These are phyloP conservation scores for Ajuga reptans DNA, from an alignment of 305 asterid species.

Conservation along the genomic window DNA sequence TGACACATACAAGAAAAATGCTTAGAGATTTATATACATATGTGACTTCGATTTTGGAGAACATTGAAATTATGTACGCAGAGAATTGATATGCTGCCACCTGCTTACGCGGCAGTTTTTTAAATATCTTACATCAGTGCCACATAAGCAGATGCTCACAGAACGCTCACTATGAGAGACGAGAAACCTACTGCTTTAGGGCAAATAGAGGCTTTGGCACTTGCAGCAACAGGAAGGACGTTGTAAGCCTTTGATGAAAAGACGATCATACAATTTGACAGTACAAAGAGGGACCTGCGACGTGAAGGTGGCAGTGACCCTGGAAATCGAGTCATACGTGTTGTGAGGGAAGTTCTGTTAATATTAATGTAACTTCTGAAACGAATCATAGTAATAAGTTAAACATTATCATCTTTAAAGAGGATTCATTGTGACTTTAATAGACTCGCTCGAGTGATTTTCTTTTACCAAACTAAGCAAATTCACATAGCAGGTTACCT, in stretches of 20 bases:
- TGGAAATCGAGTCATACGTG: slow-evolving; percentile 28
- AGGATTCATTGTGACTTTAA: not conserved
- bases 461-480: no score
- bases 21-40: not conserved
- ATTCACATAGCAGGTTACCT: slow-evolving; percentile 37
- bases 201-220: slow-evolving; percentile 45
- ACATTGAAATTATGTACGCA: no score
- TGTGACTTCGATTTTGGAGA: not conserved
- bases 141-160: no score
- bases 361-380: not conserved
- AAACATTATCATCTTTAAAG: not conserved
- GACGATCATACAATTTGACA: slow-evolving; percentile 77
- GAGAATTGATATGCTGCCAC: no score
- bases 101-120: no score
- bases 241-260: slow-evolving; percentile 76
- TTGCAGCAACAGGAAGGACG: slow-evolving; percentile 54
- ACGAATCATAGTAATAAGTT: not conserved
- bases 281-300: slow-evolving; percentile 77
- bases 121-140: no score
- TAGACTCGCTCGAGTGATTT: no score
- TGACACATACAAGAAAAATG: slow-evolving; percentile 27
- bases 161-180: not conserved
- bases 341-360: not conserved
- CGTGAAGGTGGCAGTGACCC: slow-evolving; percentile 76
- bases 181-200: slow-evolving; percentile 47